These are phyloP conservation scores for Aspergillus sp. DNA, from an alignment of 2,329 filamentous ascomycete species.

Conservation along the genomic window DNA sequence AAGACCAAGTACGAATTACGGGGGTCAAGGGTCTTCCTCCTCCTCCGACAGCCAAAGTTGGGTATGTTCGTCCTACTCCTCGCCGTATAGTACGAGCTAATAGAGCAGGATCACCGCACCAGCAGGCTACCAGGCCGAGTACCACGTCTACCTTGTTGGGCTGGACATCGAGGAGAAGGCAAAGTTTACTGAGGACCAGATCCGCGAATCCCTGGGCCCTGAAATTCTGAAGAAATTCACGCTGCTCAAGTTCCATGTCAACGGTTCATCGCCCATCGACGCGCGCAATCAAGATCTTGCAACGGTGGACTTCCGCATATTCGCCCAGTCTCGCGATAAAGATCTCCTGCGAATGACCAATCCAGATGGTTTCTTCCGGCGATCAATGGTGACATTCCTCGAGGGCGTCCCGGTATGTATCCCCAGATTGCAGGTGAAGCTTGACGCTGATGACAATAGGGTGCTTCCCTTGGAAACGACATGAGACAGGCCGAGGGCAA, in stretches of 20 bases:
- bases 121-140: background rate
- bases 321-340: conserved; percentile 3
- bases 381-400: conserved; percentile 3
- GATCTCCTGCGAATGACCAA: conserved; percentile 4
- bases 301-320: conserved; percentile 3
- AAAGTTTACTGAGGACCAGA: background rate
- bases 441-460: background rate
- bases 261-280: background rate
- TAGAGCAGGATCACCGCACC: background rate
- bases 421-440: background rate
- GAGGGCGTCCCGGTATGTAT: background rate
- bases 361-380: background rate
- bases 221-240: background rate
- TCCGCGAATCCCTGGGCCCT: background rate
- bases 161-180: background rate
- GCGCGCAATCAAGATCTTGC: conserved; percentile 3
- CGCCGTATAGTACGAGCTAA: background rate
- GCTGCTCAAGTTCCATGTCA: conserved; percentile 3
- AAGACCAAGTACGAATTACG: conserved; percentile 5
- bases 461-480: conserved; percentile 8
- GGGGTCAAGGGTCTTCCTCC: conserved; percentile 1
- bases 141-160: background rate
- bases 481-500: conserved; percentile 7
- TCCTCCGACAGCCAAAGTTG: conserved; percentile 6
- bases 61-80: background rate